Evolutionary conservation across 257 asterid genomes (phyloP).

Genomic region (Primulina tabacum): DNA sequence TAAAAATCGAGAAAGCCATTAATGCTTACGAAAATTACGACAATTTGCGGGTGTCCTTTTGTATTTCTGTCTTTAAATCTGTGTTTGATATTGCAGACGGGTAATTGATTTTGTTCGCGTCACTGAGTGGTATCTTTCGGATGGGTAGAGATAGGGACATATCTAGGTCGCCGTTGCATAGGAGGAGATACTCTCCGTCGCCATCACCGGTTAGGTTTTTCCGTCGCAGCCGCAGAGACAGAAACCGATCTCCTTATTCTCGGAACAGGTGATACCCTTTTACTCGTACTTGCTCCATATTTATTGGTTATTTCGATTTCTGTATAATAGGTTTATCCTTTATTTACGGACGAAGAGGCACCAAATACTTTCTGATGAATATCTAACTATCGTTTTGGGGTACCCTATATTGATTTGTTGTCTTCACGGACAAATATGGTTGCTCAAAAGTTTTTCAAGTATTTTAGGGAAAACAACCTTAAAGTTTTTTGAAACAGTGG

Average conservation of each 20-base stretch:
- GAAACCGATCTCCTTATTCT: conserved; percentile 83
- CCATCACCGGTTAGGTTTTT: conserved; percentile 82
- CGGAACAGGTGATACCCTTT: conserved; percentile 95
- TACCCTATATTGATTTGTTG: conserved; percentile 1
- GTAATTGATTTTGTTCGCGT: conserved; percentile 18
- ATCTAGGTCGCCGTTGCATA: conserved; percentile 77
- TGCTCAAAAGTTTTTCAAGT: not conserved
- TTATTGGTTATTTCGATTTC: not conserved
- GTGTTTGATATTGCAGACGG: conserved; percentile 35
- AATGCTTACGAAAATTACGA: not conserved
- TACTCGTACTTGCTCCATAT: conserved; percentile 33
- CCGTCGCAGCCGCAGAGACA: conserved; percentile 83
- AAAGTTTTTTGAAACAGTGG: not conserved
- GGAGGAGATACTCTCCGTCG: conserved; percentile 78
- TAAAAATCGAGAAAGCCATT: not conserved
- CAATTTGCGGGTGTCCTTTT: not conserved
- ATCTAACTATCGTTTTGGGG: not conserved
- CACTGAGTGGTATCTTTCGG: conserved; percentile 24
- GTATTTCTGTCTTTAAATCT: not conserved
- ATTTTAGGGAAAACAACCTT: not conserved
- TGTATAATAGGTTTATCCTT: conserved; percentile 6
- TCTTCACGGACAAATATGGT: not conserved
- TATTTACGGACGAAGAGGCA: not conserved
- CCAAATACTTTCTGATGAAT: not conserved
- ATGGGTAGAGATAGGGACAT: conserved; percentile 84